Conservation (phyloP, 2,329 filamentous ascomycete species). For the Hysterium pulicare region DNA sequence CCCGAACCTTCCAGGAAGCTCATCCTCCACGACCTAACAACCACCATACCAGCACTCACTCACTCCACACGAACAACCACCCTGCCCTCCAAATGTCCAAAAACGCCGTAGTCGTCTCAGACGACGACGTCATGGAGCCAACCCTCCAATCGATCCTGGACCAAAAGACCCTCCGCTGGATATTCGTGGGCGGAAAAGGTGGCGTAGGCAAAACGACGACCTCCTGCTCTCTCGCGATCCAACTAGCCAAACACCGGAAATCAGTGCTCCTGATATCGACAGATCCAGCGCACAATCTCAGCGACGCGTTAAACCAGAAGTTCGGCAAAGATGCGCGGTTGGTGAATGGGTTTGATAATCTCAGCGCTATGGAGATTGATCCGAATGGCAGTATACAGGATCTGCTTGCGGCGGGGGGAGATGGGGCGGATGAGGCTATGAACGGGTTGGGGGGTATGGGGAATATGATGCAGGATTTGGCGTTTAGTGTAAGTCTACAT, state of each 20-base stretch:
- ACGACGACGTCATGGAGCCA: conserved; percentile 81
- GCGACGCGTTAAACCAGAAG: conserved; percentile 97
- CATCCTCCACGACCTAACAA: background rate
- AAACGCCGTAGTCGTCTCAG: conserved; percentile 39
- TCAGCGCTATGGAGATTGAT: conserved; percentile 99
- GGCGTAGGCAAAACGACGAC: conserved; percentile 99
- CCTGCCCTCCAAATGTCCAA: conserved; percentile 33
- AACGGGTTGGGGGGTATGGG: conserved; percentile 68
- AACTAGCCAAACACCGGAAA: conserved; percentile 90
- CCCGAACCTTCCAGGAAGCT: conserved; percentile 3
- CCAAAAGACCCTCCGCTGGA: conserved; percentile 94
- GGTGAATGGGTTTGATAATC: conserved; percentile 85
- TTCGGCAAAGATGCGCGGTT: conserved; percentile 97
- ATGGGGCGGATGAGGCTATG: conserved; percentile 67
- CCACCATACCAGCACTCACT: background rate
- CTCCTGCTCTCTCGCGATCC: conserved; percentile 95
- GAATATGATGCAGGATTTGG: conserved; percentile 97
- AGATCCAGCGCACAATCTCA: conserved; percentile 96
- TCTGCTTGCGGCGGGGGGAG: conserved; percentile 74
- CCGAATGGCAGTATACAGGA: conserved; percentile 98
- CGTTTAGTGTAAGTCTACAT: conserved; percentile 74
- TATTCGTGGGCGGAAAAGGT: conserved; percentile 97
- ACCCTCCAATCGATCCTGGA: conserved; percentile 92
- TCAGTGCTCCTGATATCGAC: conserved; percentile 97
- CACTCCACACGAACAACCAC: background rate